Percentiles rank a stretch among this genome's conserved stretches.
Conservation (phyloP, 2,329 filamentous ascomycete genomes). For the Neofusicoccum kwambonambiense region DNA sequence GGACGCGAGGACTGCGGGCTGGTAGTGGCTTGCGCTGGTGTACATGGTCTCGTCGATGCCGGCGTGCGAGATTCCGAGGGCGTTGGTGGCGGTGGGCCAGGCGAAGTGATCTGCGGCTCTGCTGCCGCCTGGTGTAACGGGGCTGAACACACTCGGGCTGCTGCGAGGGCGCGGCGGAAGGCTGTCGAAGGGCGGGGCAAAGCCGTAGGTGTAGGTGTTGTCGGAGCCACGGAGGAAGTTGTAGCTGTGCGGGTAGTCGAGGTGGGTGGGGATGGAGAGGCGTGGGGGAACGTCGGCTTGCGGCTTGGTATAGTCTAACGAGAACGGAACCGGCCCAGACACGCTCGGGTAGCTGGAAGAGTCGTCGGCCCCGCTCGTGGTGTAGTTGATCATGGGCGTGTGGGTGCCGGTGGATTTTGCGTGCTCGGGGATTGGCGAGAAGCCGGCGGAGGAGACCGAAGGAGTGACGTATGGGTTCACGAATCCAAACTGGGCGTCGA, state of each 20-base stretch:
- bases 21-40: not conserved
- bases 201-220: slow-evolving; percentile 19
- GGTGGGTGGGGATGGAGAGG: slow-evolving; percentile 22
- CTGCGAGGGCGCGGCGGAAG: slow-evolving; percentile 40
- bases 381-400: slow-evolving; percentile 22
- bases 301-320: slow-evolving; percentile 14
- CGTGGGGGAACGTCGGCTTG: not conserved
- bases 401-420: slow-evolving; percentile 25
- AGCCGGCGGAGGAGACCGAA: slow-evolving; percentile 27
- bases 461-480: slow-evolving; percentile 33
- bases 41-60: slow-evolving; percentile 16
- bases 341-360: slow-evolving; percentile 30
- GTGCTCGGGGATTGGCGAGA: slow-evolving; percentile 27
- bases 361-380: slow-evolving; percentile 25
- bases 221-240: slow-evolving; percentile 19
- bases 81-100: slow-evolving; percentile 38
- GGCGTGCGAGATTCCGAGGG: slow-evolving; percentile 38
- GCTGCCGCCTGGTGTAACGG: slow-evolving; percentile 26
- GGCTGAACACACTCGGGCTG: slow-evolving; percentile 45
- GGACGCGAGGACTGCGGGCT: slow-evolving; percentile 21
- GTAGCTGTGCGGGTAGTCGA: slow-evolving; percentile 26
- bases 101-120: slow-evolving; percentile 30
- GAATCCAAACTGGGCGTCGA: slow-evolving; percentile 27
- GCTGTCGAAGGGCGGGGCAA: slow-evolving; percentile 17
- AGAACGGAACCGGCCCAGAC: slow-evolving; percentile 28